Conservation (phyloP, 805 yeast species). For the Pichia cabralensis region DNA sequence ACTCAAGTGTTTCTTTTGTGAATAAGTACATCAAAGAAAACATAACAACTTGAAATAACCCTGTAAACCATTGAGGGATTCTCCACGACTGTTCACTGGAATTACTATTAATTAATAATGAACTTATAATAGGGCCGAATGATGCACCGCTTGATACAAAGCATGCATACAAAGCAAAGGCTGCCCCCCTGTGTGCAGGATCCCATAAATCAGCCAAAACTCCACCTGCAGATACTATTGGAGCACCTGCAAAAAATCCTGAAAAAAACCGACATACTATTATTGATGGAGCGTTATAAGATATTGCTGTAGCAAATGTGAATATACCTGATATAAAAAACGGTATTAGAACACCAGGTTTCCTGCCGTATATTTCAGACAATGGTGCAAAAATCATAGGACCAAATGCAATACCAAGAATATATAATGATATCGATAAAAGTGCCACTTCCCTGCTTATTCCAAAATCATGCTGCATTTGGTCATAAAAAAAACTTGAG, state of each 20-base stretch:
- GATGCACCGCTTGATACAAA: slow-evolving; percentile 59
- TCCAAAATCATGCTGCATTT: slow-evolving; percentile 24
- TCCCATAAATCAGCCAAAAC: slow-evolving; percentile 46
- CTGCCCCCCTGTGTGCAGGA: slow-evolving; percentile 42
- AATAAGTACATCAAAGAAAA: slow-evolving; percentile 25
- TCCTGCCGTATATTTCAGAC: slow-evolving; percentile 38
- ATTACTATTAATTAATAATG: slow-evolving; percentile 33
- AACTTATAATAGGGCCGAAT: slow-evolving; percentile 52
- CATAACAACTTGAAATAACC: slow-evolving; percentile 28
- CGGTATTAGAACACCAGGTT: slow-evolving; percentile 34
- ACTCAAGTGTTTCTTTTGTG: slow-evolving; percentile 33
- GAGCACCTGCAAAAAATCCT: slow-evolving; percentile 52
- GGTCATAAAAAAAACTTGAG: slow-evolving; percentile 25
- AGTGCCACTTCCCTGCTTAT: slow-evolving; percentile 38
- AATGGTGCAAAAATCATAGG: slow-evolving; percentile 58
- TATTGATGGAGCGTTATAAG: slow-evolving; percentile 40
- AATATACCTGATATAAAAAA: slow-evolving; percentile 30
- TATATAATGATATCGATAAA: slow-evolving; percentile 47
- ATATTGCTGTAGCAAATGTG: slow-evolving; percentile 40
- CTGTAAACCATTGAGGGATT: slow-evolving; percentile 45
- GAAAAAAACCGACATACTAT: slow-evolving; percentile 46
- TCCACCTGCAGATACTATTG: slow-evolving; percentile 52
- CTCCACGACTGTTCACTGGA: slow-evolving; percentile 40
- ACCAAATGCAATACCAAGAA: slow-evolving; percentile 60
- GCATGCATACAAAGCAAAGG: slow-evolving; percentile 38